Conservation (phyloP, 306 rosid genomes). For the Casuarina cunninghamiana region DNA sequence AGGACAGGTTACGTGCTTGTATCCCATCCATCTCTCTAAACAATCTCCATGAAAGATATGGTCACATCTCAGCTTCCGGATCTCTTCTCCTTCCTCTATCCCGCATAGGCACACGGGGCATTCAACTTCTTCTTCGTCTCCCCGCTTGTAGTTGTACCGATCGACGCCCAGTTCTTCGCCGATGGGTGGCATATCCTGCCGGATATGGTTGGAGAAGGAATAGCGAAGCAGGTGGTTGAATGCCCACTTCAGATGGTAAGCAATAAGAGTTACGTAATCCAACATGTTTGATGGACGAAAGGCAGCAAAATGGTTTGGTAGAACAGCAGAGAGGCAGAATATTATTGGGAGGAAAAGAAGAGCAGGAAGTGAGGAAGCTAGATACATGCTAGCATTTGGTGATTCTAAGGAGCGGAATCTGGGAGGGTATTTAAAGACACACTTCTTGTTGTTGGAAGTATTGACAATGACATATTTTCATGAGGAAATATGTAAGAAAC, state of each 20-base stretch:
- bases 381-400: too few species aligned
- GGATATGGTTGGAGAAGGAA: conserved; percentile 25
- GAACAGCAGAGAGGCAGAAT: too few species aligned
- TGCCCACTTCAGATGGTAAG: conserved; percentile 34
- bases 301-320: neutral
- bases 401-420: too few species aligned
- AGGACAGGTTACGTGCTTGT: conserved; percentile 37
- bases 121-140: conserved; percentile 2
- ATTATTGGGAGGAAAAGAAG: too few species aligned
- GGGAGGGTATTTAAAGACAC: too few species aligned
- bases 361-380: too few species aligned
- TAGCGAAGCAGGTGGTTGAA: conserved; percentile 25
- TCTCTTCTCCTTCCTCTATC: conserved; percentile 46
- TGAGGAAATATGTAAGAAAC: too few species aligned
- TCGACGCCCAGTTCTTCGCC: neutral
- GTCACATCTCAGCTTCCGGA: conserved; percentile 39
- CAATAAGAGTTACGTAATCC: conserved; percentile 15
- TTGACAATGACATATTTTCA: too few species aligned
- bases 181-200: neutral
- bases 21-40: conserved; percentile 38
- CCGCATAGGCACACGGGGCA: conserved; percentile 45
- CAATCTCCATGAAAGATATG: conserved; percentile 46
- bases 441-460: too few species aligned
- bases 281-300: conserved; percentile 8
- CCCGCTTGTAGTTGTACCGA: neutral